Evolutionary conservation across 192 early-diverging fungal genomes (phyloP), one percentile per base, ranked within the genome.

Genomic region (Mycoemilia scoparia): DNA sequence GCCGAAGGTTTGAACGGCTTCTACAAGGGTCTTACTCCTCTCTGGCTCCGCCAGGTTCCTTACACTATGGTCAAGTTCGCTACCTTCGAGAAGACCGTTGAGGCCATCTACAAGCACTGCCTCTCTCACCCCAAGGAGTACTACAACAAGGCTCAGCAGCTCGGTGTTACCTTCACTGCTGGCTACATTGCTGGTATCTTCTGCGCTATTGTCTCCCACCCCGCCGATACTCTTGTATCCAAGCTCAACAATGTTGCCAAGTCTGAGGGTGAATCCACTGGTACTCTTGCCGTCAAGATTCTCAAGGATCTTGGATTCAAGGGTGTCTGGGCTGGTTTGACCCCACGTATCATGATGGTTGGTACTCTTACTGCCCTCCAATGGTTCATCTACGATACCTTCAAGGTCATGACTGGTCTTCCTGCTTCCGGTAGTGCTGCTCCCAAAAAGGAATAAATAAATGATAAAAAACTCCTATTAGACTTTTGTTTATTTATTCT

Each of bases 131-230:
- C 73, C 48, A 76, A 79, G 57, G 43, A 64, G 21, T 43, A 76
- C 34, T 83, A 80, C 62, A 63, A 69, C 51, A 74, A 77, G 58
- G 32, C 50, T 16, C 55, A 78, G 51, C 78, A 80, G 66, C 64
- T 79, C 39, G 75, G 73, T 34, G 74, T 86, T 30, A 75, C 79
- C 42, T 79, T 83, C 39, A 70, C 70, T 4, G 85, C 76, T 46
- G 86, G 86, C 35, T 85, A 86, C 64, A 71, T 76, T 57, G 82
- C 82, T 18, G 86, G 86, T 69, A 66, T 90, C 38, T 72, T 81
- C 39, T 80, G 77, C 64, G 86, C 86, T 36, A 70, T 87, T 45
- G 78, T 90, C 26, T 84, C 80, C 29, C 86, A 90, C 60, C 86
- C 86, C 6, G 86, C 86, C 21, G 86, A 90, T 51, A 77, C 82